Evolutionary conservation across 2,329 filamentous ascomycete species (phyloP).

Genomic region (Acephala macrosclerotiorum): DNA sequence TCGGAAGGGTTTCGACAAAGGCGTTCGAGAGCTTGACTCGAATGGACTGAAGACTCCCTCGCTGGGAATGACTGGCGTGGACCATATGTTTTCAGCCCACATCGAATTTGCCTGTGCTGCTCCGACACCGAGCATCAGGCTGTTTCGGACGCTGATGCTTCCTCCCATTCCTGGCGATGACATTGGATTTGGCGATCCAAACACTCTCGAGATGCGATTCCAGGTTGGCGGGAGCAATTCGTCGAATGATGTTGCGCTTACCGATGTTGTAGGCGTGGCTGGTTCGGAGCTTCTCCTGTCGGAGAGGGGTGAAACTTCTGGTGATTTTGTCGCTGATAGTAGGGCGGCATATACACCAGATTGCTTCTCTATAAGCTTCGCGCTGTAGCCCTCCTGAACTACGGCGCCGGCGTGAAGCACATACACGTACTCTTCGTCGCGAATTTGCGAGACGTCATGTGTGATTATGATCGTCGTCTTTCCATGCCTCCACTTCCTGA

Average conservation of each 20-base stretch:
- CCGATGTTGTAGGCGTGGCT: constrained; percentile 15
- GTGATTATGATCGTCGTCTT: constrained; percentile 95
- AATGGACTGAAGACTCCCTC: neutral
- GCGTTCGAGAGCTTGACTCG: neutral
- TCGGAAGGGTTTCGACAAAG: neutral
- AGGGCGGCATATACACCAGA: constrained; percentile 57
- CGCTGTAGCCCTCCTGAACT: constrained; percentile 72
- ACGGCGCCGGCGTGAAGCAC: constrained; percentile 75
- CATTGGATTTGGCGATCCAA: constrained; percentile 20
- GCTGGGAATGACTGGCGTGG: constrained; percentile 20
- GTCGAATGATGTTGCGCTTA: constrained; percentile 8
- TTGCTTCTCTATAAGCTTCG: constrained; percentile 56
- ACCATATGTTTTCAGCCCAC: constrained; percentile 31
- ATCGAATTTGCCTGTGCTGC: constrained; percentile 32
- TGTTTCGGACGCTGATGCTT: constrained; percentile 4
- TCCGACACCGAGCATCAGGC: constrained; percentile 30
- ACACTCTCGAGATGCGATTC: constrained; percentile 27
- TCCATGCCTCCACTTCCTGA: constrained; percentile 77
- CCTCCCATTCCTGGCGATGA: neutral
- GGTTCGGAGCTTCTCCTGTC: constrained; percentile 27
- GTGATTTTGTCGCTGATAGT: constrained; percentile 34
- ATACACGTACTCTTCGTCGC: constrained; percentile 77
- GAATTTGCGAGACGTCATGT: constrained; percentile 83
- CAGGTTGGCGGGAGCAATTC: constrained; percentile 14
- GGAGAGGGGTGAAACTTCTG: neutral